Conservation (phyloP, 192 early-diverging fungal species). For the Pilaira anomala region DNA sequence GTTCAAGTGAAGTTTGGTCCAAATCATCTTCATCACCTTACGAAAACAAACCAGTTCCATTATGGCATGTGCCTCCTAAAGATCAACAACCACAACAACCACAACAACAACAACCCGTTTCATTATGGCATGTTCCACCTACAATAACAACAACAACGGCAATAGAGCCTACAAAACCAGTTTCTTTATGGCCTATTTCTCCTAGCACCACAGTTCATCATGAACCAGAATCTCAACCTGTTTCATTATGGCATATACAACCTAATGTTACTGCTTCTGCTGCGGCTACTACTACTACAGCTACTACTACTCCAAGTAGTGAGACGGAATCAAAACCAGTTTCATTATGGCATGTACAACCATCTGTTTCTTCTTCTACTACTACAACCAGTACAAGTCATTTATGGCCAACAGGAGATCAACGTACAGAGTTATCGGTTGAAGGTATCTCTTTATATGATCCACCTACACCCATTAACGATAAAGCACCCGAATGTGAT, state of each 20-base stretch:
- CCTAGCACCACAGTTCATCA: no score
- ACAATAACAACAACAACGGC: no score
- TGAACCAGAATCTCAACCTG: no score
- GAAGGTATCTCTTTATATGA: neutral
- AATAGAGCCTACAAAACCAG: no score
- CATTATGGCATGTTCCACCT: neutral
- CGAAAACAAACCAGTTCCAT: no score
- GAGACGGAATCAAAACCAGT: neutral
- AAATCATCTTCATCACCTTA: no score
- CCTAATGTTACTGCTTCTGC: no score
- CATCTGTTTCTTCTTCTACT: neutral
- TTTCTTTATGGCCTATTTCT: no score
- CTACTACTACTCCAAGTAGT: neutral
- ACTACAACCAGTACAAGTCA: neutral
- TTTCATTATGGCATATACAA: no score
- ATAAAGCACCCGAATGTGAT: no score
- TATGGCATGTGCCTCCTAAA: neutral
- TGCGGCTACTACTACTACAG: no score
- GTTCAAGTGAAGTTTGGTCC: no score
- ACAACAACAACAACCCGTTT: neutral
- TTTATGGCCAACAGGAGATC: neutral
- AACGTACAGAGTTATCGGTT: neutral
- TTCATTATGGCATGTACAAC: neutral
- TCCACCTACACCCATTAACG: neutral
- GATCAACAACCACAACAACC: neutral